Evolutionary conservation across 2,329 filamentous ascomycete species (phyloP).

Genomic region (Exophiala lecanii-corni): DNA sequence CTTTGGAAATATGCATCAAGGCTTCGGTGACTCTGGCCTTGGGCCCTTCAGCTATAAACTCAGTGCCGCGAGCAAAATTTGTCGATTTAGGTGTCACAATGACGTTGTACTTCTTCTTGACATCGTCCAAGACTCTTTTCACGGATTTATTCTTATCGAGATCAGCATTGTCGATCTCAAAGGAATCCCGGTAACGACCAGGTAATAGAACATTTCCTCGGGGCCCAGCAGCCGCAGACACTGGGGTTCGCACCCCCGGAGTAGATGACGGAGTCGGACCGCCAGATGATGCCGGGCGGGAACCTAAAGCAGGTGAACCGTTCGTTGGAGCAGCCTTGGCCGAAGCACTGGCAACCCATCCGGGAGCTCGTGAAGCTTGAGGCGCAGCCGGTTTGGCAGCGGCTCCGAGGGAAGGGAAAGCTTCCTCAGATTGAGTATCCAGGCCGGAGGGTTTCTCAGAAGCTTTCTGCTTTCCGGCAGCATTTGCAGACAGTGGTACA

Average conservation of each 20-base stretch:
- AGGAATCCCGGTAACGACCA: constrained; percentile 73
- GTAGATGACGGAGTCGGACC: constrained; percentile 61
- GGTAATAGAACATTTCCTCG: constrained; percentile 50
- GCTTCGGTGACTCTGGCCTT: constrained; percentile 80
- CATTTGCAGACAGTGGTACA: constrained; percentile 56
- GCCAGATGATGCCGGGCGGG: constrained; percentile 47
- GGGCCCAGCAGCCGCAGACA: constrained; percentile 36
- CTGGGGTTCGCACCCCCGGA: constrained; percentile 50
- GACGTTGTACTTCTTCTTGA: constrained; percentile 87
- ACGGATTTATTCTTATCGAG: constrained; percentile 74
- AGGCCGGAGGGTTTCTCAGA: constrained; percentile 48
- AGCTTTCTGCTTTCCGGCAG: constrained; percentile 63
- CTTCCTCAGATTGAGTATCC: constrained; percentile 82
- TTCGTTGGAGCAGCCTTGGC: constrained; percentile 41
- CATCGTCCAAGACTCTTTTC: constrained; percentile 80
- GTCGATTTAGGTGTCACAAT: constrained; percentile 68
- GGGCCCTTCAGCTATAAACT: constrained; percentile 81
- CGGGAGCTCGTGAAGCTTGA: constrained; percentile 69
- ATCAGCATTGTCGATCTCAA: constrained; percentile 69
- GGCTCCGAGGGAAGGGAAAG: constrained; percentile 86
- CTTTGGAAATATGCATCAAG: constrained; percentile 80
- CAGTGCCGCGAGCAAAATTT: constrained; percentile 66
- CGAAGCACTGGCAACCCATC: constrained; percentile 43
- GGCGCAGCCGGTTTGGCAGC: constrained; percentile 63
- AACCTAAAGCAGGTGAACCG: constrained; percentile 50